Evolutionary conservation across 140 eudicot genomes (phyloP), one percentile per base, ranked within the genome.

Genomic region (Anethum foeniculum): DNA sequence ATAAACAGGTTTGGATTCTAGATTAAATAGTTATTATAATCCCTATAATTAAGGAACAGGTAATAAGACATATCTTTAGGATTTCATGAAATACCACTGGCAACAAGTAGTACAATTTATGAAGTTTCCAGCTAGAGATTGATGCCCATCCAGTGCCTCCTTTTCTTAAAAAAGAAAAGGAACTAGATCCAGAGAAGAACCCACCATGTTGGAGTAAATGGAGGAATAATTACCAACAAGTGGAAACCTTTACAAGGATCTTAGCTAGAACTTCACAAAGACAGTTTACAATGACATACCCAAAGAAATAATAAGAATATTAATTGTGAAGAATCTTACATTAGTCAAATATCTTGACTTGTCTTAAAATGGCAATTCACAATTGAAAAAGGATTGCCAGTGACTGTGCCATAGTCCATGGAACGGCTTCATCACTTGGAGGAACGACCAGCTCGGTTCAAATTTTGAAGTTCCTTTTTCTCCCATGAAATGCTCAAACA

Each of bases 101-200:
- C 32, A 60, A 56, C 30, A 23, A 52, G 9, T 58, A 62, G 69
- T 10, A n/a, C 25, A 15, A 25, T 62, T 8, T n/a, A 25, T 62
- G 69, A 30, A 62, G 34, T 62, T 58, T 62, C 69, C 69, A 62
- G 69, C 34, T 25, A 62, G 6, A 62, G 34, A 62, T 62, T 62
- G 69, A 62, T 62, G 69, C 69, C 69, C 34, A 62, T n/a, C 34
- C 69, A 11, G 13, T 62, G 69, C 69, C 25, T 58, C 23, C 1
- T 62, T 58, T 58, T 7, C n/a, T n/a, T n/a, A n/a, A 47, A 58
- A 2, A 62, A 7, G n/a, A 2, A 62, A 11, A 60, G n/a, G 32
- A 30, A 62, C 69, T 62, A 62, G 69, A 62, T 62, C 34, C 69
- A 62, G 69, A 25, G 34, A 62, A n/a, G 34, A 62, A 62, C 69